Evolutionary conservation across 371 early-diverging fungal species (phyloP).

Genomic region (Mucor piriformis): DNA sequence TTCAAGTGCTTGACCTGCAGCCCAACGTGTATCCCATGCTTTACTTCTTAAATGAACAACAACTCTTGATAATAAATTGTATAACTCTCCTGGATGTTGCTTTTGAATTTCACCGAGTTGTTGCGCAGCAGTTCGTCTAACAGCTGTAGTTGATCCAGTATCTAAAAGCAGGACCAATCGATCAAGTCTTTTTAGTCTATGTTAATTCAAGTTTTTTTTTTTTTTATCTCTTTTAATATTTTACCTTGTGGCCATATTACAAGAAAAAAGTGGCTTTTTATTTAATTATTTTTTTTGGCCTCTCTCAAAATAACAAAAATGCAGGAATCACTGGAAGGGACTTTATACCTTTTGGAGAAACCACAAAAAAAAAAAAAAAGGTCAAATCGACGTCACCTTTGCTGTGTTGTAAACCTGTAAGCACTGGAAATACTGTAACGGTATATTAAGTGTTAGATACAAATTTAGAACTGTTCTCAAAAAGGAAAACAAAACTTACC

Average conservation of each 20-base stretch:
- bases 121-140: slow-evolving; percentile 90
- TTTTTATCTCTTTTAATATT: background rate
- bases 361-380: background rate
- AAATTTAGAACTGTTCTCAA: no score
- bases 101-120: slow-evolving; percentile 94
- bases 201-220: background rate
- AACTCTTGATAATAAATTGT: slow-evolving; percentile 83
- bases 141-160: slow-evolving; percentile 88
- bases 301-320: background rate
- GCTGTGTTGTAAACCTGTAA: no score
- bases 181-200: slow-evolving; percentile 71
- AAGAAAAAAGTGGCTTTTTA: slow-evolving; percentile 21
- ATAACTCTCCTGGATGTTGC: slow-evolving; percentile 92
- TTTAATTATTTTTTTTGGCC: background rate
- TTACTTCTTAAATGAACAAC: slow-evolving; percentile 85
- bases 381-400: background rate
- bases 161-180: slow-evolving; percentile 91
- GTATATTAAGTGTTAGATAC: no score
- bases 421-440: no score
- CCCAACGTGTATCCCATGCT: slow-evolving; percentile 96
- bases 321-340: background rate
- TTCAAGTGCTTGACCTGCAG: slow-evolving; percentile 91
- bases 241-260: slow-evolving; percentile 43
- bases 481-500: no score
- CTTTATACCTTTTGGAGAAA: background rate